phyloP scores from a whole-genome alignment of 2,329 filamentous ascomycete genomes.

The Corinectria fuckeliana region DNA sequence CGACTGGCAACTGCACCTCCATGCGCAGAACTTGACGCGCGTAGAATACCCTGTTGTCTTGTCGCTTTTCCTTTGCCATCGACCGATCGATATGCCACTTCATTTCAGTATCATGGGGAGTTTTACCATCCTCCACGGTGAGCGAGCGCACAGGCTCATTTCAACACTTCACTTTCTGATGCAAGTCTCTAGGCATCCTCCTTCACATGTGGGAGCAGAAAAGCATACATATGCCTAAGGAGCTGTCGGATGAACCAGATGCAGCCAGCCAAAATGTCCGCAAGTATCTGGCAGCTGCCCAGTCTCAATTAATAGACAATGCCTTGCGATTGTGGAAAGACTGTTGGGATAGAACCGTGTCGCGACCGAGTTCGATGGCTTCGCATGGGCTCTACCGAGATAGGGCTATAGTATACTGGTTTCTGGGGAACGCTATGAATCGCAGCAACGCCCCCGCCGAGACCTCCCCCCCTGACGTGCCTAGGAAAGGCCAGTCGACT shows the following conservation, averaged over 20 bases:
- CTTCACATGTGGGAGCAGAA: neutral
- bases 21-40: neutral
- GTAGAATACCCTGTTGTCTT: neutral
- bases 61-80: neutral
- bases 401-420: neutral
- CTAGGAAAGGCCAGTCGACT: neutral
- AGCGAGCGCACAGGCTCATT: neutral
- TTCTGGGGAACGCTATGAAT: neutral
- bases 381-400: neutral
- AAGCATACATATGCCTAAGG: neutral
- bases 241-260: neutral
- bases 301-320: neutral
- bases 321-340: neutral
- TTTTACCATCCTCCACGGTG: neutral
- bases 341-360: neutral
- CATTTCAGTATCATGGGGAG: neutral
- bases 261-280: neutral
- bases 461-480: neutral
- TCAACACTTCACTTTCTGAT: neutral
- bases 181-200: neutral
- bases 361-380: neutral
- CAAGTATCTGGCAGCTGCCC: neutral
- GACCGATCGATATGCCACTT: neutral
- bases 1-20: neutral
- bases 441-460: neutral